Evolutionary conservation across 2,329 filamentous ascomycete species (phyloP), one percentile per base, ranked within the genome.

Genomic region (Ploettnerulaceae sp.): DNA sequence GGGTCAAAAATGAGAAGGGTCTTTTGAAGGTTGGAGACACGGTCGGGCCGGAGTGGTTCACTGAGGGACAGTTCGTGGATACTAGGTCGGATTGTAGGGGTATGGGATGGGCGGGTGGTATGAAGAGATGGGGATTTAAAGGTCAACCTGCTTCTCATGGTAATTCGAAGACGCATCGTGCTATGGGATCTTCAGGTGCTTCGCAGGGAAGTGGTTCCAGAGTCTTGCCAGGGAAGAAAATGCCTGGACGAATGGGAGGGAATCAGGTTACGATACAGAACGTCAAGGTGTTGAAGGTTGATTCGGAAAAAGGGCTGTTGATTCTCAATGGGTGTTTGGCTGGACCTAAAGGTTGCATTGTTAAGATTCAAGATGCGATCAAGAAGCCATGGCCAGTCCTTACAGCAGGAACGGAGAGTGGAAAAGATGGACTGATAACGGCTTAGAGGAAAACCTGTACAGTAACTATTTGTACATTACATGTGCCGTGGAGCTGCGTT

Each of bases 241-340:
- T 98, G 93, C 81, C 93, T 3, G 93, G 93, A 45, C 81, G 88
- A 49, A 97, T 98, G 93, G 93, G 93, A 54, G 86, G 85, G 56
- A 79, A 95, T 67, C 81, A 80, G 57, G 86, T 89, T 46, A 98
- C 93, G 37, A 77, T 93, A 48, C 90, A 96, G 75, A 96, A 95
- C 69, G 71, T 97, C 59, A 86, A 84, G 69, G 82, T 98, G 43
- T 71, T 98, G 65, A 84, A 89, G 73, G 84, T 95, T 25, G 89
- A 97, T 69, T 77, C 82, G 59, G 84, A 86, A 66, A 84, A 90
- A 62, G 93, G 93, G 15, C 80, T 95, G 59, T 81, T 98, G 48
- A 80, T 96, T 43, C 82, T 98, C 54, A 88, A 86, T 69, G 93
- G 91, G 22, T 78, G 82, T 55, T 83, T 98, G 32, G 86, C 86